phyloP scores from a whole-genome alignment of 2,329 filamentous ascomycete genomes.

The Colletotrichum tofieldiae region DNA sequence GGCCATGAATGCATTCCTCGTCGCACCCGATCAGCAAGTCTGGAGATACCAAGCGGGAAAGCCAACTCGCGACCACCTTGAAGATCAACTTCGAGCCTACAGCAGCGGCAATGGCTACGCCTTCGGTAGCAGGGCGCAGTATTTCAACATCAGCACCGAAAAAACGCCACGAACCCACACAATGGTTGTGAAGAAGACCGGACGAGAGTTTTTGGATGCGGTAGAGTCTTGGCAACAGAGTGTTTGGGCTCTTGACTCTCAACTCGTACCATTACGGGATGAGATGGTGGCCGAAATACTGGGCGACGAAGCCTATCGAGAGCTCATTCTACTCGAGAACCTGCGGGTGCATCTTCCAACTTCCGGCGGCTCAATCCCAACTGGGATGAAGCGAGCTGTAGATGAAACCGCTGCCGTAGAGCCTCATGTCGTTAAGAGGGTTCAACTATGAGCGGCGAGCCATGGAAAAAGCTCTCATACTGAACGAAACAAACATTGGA shows the following conservation, averaged over 20 bases:
- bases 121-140: not conserved
- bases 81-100: not conserved
- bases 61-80: not conserved
- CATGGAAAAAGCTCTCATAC: not conserved
- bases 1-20: slow-evolving; percentile 1
- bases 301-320: not conserved
- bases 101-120: not conserved
- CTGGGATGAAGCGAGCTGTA: slow-evolving; percentile 6
- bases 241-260: not conserved
- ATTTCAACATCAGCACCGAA: not conserved
- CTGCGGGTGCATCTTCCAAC: not conserved
- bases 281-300: not conserved
- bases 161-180: not conserved
- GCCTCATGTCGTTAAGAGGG: not conserved
- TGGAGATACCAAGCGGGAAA: not conserved
- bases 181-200: slow-evolving; percentile 11
- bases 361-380: not conserved
- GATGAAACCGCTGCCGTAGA: not conserved
- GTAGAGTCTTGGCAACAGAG: not conserved
- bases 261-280: not conserved
- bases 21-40: not conserved
- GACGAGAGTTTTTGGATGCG: not conserved
- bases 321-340: slow-evolving; percentile 5
- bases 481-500: not conserved
- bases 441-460: not conserved